Conservation (phyloP, 108 stramenopile genomes). For the Mediolabrus comicus region DNA sequence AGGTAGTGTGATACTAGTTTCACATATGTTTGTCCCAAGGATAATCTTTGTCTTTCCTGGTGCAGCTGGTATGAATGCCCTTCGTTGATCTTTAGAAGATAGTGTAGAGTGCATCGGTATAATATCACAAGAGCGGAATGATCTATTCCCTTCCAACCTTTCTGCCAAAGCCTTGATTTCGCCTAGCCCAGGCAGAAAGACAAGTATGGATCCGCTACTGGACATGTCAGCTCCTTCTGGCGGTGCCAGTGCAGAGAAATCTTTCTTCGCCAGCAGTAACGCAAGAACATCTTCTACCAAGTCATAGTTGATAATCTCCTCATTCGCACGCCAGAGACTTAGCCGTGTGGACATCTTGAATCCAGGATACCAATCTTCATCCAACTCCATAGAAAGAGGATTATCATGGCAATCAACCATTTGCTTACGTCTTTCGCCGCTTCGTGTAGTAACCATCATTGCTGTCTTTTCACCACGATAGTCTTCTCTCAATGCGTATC, state of each 20-base stretch:
- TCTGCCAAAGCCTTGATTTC: slow-evolving; percentile 89
- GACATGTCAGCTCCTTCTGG: slow-evolving; percentile 53
- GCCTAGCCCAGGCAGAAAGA: slow-evolving; percentile 92
- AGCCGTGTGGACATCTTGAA: slow-evolving; percentile 66
- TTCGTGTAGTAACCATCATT: slow-evolving; percentile 58
- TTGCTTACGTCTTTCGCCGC: slow-evolving; percentile 68
- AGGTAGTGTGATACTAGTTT: slow-evolving; percentile 95
- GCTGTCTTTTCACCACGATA: slow-evolving; percentile 32
- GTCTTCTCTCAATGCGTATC: slow-evolving; percentile 52
- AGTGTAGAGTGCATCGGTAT: slow-evolving; percentile 79
- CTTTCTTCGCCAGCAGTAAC: slow-evolving; percentile 49
- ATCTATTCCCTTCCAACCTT: slow-evolving; percentile 52
- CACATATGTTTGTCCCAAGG: slow-evolving; percentile 90
- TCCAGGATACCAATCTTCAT: slow-evolving; percentile 47
- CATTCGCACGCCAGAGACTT: slow-evolving; percentile 76
- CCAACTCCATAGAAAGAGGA: slow-evolving; percentile 34
- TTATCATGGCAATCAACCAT: slow-evolving; percentile 45
- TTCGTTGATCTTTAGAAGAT: slow-evolving; percentile 67
- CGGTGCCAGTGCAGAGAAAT: slow-evolving; percentile 15
- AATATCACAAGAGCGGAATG: slow-evolving; percentile 59
- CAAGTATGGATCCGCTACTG: slow-evolving; percentile 65
- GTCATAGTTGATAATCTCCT: slow-evolving; percentile 72
- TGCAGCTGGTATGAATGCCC: slow-evolving; percentile 56
- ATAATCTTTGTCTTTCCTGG: slow-evolving; percentile 77
- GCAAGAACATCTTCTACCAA: slow-evolving; percentile 71